phyloP scores from a whole-genome alignment of 805 yeast genomes.

The Brettanomyces naardenensis region DNA sequence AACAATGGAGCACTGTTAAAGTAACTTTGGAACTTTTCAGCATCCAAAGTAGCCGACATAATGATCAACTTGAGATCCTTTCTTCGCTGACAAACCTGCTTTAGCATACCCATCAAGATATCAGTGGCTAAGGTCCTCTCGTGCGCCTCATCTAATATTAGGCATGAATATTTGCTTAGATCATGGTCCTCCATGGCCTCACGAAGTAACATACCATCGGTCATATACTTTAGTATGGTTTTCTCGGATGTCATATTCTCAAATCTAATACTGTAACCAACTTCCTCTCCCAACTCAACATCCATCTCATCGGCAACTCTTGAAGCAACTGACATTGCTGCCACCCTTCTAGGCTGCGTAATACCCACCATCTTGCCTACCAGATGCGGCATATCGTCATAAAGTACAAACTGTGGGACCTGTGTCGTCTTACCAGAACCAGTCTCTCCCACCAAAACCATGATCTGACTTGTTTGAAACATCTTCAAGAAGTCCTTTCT shows the following conservation, averaged over 20 bases:
- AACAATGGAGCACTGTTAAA: slow-evolving; percentile 88
- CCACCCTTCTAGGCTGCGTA: slow-evolving; percentile 95
- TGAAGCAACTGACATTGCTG: slow-evolving; percentile 84
- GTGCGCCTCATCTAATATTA: slow-evolving; percentile 95
- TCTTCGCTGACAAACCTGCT: slow-evolving; percentile 72
- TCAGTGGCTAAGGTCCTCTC: slow-evolving; percentile 96
- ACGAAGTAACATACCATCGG: slow-evolving; percentile 96
- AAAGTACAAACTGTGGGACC: slow-evolving; percentile 91
- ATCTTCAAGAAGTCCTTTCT: slow-evolving; percentile 79
- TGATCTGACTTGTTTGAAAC: slow-evolving; percentile 82
- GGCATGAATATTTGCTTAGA: slow-evolving; percentile 73
- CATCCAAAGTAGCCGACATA: slow-evolving; percentile 98
- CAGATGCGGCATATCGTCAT: slow-evolving; percentile 88
- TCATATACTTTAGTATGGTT: slow-evolving; percentile 80
- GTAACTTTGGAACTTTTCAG: slow-evolving; percentile 87
- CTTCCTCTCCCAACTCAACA: slow-evolving; percentile 71
- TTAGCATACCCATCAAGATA: slow-evolving; percentile 89
- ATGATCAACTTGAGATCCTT: slow-evolving; percentile 85
- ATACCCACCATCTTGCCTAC: slow-evolving; percentile 84
- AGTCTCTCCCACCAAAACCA: slow-evolving; percentile 98
- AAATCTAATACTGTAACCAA: slow-evolving; percentile 84
- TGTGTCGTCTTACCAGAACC: slow-evolving; percentile 99
- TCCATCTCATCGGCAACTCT: slow-evolving; percentile 90
- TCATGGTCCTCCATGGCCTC: slow-evolving; percentile 97
- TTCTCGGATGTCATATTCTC: slow-evolving; percentile 63